phyloP scores from a whole-genome alignment of 2,329 filamentous ascomycete species.

The Pseudovirgaria hyperparasitica region DNA sequence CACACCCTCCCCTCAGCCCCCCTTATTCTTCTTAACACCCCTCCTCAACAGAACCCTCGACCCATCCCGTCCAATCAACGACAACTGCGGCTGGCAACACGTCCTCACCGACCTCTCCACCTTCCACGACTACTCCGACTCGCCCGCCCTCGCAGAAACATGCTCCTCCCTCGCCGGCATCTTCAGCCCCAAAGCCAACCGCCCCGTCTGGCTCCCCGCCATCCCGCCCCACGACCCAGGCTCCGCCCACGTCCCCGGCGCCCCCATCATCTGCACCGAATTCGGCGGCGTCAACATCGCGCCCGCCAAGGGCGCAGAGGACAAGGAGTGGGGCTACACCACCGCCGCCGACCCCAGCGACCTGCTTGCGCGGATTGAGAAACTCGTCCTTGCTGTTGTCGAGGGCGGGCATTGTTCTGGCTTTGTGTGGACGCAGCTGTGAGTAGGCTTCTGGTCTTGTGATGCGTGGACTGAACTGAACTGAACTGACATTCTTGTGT shows the following conservation, averaged over 20 bases:
- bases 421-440: slow-evolving; percentile 56
- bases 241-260: slow-evolving; percentile 37
- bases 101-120: slow-evolving; percentile 51
- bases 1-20: not conserved
- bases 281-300: slow-evolving; percentile 58
- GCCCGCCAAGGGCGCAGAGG: slow-evolving; percentile 29
- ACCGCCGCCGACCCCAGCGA: slow-evolving; percentile 49
- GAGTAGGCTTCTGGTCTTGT: slow-evolving; percentile 15
- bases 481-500: slow-evolving; percentile 30
- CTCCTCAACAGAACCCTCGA: slow-evolving; percentile 46
- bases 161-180: slow-evolving; percentile 43
- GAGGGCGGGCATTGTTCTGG: slow-evolving; percentile 45
- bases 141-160: slow-evolving; percentile 39
- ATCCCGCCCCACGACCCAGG: slow-evolving; percentile 34
- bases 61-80: slow-evolving; percentile 51
- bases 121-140: slow-evolving; percentile 56
- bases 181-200: slow-evolving; percentile 37
- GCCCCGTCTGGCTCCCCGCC: slow-evolving; percentile 42
- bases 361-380: slow-evolving; percentile 44
- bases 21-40: not conserved
- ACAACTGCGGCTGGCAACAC: slow-evolving; percentile 63
- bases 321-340: slow-evolving; percentile 54
- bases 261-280: slow-evolving; percentile 53
- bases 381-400: slow-evolving; percentile 45
- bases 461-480: not conserved